phyloP scores from a whole-genome alignment of 192 early-diverging fungal species.

The Backusella sp. region DNA sequence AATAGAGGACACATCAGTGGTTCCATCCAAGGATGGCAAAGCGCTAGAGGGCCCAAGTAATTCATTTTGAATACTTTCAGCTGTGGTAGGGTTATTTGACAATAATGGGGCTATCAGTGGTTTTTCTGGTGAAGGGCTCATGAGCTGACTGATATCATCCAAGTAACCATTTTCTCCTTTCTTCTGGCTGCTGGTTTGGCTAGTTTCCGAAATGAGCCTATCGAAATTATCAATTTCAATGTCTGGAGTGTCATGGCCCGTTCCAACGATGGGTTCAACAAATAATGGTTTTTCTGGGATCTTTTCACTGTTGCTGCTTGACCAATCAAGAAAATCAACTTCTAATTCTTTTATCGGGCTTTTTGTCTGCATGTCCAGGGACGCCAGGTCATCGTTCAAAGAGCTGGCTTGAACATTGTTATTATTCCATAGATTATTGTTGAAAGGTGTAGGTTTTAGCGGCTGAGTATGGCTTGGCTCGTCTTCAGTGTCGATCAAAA shows the following conservation, averaged over 20 bases:
- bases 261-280: background rate
- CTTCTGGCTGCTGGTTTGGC: background rate
- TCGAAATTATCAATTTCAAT: background rate
- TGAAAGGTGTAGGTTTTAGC: background rate
- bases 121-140: background rate
- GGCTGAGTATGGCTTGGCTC: background rate
- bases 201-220: background rate
- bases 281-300: background rate
- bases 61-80: background rate
- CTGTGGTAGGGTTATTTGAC: background rate
- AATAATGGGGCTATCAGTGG: background rate
- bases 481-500: background rate
- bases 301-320: background rate
- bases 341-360: background rate
- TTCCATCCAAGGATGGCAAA: background rate
- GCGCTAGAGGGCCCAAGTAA: background rate
- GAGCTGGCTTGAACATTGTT: background rate
- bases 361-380: background rate
- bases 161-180: background rate
- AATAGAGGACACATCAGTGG: background rate
- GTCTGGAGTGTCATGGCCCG: background rate
- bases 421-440: background rate
- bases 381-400: background rate
- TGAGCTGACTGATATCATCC: conserved; percentile 3
- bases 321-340: background rate